Conservation (phyloP, 176 grass and related monocot genomes). For the Cenchrus fungigraminus region DNA sequence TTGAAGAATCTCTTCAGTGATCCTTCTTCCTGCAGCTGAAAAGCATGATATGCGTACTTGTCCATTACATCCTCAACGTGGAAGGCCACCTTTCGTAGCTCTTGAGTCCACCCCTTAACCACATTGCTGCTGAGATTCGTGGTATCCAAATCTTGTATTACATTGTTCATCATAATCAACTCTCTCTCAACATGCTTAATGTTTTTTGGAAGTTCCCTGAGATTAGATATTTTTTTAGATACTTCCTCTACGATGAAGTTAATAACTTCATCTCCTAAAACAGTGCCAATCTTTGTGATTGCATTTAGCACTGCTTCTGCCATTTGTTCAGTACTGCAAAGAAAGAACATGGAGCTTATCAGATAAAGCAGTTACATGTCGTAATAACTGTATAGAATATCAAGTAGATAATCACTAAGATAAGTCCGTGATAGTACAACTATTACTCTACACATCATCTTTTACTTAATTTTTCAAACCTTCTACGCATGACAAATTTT, state of each 20-base stretch:
- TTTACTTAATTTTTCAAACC: background rate
- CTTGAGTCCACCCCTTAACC: slow-evolving; percentile 22
- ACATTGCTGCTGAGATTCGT: slow-evolving; percentile 8
- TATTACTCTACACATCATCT: background rate
- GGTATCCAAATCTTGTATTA: slow-evolving; percentile 22
- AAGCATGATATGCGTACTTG: slow-evolving; percentile 31
- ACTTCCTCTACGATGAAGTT: background rate
- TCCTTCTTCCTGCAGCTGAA: slow-evolving; percentile 12
- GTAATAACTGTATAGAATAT: background rate
- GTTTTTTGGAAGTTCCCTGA: slow-evolving; percentile 16
- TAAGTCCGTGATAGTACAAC: background rate
- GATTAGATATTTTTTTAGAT: slow-evolving; percentile 11
- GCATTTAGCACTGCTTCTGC: slow-evolving; percentile 25
- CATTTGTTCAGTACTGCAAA: slow-evolving; percentile 14
- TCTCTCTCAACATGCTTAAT: slow-evolving; percentile 37
- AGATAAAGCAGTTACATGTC: background rate
- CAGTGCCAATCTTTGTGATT: slow-evolving; percentile 19
- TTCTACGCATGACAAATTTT: background rate
- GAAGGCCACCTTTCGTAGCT: slow-evolving; percentile 40
- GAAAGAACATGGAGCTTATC: background rate
- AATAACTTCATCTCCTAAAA: slow-evolving; percentile 23
- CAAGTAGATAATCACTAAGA: background rate
- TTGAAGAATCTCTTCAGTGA: slow-evolving; percentile 16
- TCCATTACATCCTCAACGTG: slow-evolving; percentile 55
- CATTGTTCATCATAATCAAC: slow-evolving; percentile 45